Base-by-base conservation (phyloP, 1,284 basidiomycete genomes). In the Cryptococcus sp. region DNA sequence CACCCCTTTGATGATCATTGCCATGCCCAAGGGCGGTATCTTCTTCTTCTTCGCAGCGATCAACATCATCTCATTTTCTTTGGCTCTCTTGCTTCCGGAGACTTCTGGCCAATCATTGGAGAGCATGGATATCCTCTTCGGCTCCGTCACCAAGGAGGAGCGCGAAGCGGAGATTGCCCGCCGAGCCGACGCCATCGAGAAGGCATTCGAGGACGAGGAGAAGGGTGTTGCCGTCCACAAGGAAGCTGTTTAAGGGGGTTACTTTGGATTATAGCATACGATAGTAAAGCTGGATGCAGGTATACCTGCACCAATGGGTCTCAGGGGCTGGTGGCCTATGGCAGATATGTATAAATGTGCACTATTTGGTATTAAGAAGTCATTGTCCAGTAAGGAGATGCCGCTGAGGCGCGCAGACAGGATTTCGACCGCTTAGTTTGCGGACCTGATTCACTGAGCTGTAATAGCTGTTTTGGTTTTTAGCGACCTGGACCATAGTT, bases 121-220 rank as follows among this genome's bases (percentile, higher is more conserved):
- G 62, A 58, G 56, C 23, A 68, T 91, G 88, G 89, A 91, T 72
- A 75, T 91, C 68, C 81, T 91, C 63, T 91, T 92, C 66, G 89
- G 88, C 3, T 68, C 85, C 0, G 82, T 89, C 25, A 81, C 81
- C 20, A 79, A 78, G 22, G 86, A 85, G 65, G 70, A 85, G 64
- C 83, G 87, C 55, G 78, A 80, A 50, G 82, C 80, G 3, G 80
- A 85, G 55, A 85, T 88, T 59, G 76, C 76, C 47, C 48, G 45
- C 26, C 57, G 59, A 38, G 57, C 58, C 15, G 57, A 54, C 13
- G 54, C 54, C 39, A 55, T 64, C 29, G 61, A 64, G 57, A 58
- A 66, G 54, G 54, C 52, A 15, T 57, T 59, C 38, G 59, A 64
- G 40, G 59, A 62, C 23, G 57, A 59, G 48, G 59, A 59, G 55